Conservation (phyloP, 176 grass and related monocot genomes). For the Guadua angustifolia region DNA sequence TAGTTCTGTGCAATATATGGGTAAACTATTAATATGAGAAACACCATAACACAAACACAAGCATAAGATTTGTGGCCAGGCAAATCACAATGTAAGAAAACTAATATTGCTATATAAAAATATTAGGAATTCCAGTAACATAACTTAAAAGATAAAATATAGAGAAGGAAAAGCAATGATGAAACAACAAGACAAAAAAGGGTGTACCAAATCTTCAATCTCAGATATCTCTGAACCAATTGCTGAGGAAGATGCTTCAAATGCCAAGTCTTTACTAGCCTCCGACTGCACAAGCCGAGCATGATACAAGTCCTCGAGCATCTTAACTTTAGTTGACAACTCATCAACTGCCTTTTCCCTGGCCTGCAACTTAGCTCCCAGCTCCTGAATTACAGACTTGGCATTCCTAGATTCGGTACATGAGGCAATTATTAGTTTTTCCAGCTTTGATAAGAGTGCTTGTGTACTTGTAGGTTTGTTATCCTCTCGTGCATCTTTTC, state of each 20-base stretch:
- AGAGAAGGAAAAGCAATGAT: constrained; percentile 30
- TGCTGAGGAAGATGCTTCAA: constrained; percentile 77
- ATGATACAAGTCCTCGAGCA: constrained; percentile 74
- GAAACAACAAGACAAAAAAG: constrained; percentile 39
- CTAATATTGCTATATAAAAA: constrained; percentile 22
- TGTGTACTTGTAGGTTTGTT: constrained; percentile 65
- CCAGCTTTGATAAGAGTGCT: constrained; percentile 70
- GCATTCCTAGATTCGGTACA: constrained; percentile 65
- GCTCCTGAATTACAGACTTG: constrained; percentile 78
- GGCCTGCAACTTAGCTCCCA: constrained; percentile 76
- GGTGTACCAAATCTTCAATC: constrained; percentile 82
- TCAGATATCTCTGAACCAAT: constrained; percentile 73
- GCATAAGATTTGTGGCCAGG: constrained; percentile 9
- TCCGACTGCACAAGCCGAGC: constrained; percentile 59
- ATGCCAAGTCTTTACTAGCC: constrained; percentile 67
- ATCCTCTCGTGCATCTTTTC: constrained; percentile 66
- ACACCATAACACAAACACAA: neutral
- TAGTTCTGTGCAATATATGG: neutral
- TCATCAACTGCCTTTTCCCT: constrained; percentile 74
- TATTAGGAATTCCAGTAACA: neutral
- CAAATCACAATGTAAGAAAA: constrained; percentile 39
- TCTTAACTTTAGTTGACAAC: constrained; percentile 72
- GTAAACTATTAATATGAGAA: constrained; percentile 30
- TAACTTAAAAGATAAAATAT: constrained; percentile 19
- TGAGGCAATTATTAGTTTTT: constrained; percentile 75